A percentile compares a stretch with the other conserved stretches of the same genome.
Evolutionary conservation across 208 protist genomes (phyloP).

Genomic region (Leishmania braziliensis): DNA sequence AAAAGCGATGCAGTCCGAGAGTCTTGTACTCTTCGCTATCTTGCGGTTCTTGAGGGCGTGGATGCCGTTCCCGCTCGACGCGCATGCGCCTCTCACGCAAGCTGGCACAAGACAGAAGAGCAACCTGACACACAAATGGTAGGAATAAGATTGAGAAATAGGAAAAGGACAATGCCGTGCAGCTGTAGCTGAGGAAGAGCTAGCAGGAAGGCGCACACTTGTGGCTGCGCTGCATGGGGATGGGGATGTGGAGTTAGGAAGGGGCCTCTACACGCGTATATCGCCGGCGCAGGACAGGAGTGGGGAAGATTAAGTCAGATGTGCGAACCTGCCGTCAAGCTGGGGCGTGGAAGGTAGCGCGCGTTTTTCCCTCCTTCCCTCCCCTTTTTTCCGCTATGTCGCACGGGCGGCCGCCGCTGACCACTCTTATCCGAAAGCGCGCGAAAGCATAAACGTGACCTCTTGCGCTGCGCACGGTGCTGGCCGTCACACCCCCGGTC

Average conservation of each 20-base stretch:
- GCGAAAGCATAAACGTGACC: neutral
- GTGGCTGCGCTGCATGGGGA: neutral
- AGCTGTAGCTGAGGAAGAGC: neutral
- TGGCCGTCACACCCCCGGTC: too few relatives aligned
- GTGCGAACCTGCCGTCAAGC: neutral
- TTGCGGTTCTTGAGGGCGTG: neutral
- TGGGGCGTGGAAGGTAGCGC: neutral
- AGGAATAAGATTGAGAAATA: neutral
- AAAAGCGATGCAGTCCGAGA: neutral
- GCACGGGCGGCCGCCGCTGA: neutral
- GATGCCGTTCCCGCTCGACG: neutral
- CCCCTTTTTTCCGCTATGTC: neutral
- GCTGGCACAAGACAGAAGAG: neutral
- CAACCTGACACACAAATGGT: neutral
- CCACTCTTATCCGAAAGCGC: neutral
- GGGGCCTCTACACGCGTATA: slow-evolving; percentile 1
- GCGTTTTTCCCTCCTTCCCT: neutral
- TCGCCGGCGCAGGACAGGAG: neutral
- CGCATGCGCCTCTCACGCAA: neutral
- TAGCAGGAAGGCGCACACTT: neutral
- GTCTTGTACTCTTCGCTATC: neutral
- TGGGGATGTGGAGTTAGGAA: neutral
- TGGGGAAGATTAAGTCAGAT: slow-evolving; percentile 13
- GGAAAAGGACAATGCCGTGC: neutral
- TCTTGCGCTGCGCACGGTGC: neutral